Evolutionary conservation across 345 rosid genomes (phyloP).

Genomic region (Excoecaria agallocha): DNA sequence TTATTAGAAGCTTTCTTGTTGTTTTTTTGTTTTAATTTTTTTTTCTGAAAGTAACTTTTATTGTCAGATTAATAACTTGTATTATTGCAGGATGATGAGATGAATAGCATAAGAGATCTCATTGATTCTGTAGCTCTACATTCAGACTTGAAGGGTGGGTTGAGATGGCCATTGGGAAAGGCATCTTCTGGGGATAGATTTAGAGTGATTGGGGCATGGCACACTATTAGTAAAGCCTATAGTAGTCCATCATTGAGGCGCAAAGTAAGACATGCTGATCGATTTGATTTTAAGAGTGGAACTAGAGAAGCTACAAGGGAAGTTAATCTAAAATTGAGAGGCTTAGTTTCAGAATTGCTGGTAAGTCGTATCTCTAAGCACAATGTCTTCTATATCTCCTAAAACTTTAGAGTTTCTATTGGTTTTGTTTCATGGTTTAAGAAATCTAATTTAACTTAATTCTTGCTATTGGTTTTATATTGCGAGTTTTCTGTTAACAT

Average conservation of each 20-base stretch:
- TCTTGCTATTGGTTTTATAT: not conserved
- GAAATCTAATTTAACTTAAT: not conserved
- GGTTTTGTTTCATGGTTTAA: no score
- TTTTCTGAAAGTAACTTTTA: not conserved
- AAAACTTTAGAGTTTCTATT: no score
- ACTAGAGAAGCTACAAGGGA: conserved; percentile 41
- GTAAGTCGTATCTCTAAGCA: no score
- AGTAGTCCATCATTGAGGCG: conserved; percentile 41
- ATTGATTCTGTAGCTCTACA: conserved; percentile 51
- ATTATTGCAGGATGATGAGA: conserved; percentile 56
- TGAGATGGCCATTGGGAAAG: conserved; percentile 60
- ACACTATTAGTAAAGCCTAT: conserved; percentile 37
- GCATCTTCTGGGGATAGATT: conserved; percentile 41
- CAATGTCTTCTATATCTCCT: no score
- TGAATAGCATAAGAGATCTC: conserved; percentile 38
- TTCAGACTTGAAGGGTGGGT: conserved; percentile 60
- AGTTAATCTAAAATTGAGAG: conserved; percentile 45
- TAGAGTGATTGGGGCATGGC: conserved; percentile 45
- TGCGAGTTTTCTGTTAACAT: not conserved
- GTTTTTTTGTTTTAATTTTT: not conserved
- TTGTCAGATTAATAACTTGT: not conserved
- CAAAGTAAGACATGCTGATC: conserved; percentile 53
- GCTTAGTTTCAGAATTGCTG: conserved; percentile 36
- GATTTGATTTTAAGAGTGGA: conserved; percentile 45
- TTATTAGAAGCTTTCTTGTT: not conserved